Base-by-base conservation (phyloP, 2,329 filamentous ascomycete species). In the Colletotrichum nymphaeae region DNA sequence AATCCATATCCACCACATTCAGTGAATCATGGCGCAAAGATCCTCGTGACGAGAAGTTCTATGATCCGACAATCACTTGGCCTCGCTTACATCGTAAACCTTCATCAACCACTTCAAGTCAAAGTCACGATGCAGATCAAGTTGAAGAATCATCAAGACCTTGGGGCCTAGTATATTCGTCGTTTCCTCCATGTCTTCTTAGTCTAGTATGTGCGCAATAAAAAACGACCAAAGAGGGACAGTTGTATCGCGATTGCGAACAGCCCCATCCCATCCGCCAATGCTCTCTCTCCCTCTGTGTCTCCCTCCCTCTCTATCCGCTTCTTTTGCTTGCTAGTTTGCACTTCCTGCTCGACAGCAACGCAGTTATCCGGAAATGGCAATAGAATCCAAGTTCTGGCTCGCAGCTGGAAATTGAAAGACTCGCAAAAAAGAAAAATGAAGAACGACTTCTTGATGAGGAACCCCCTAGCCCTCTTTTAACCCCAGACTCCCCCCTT, bases 311-410 rank as follows among this genome's bases (percentile, higher is more conserved):
- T 42, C 67, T 64, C 66, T 58, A 57, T 52, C 53, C 63, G 32
- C 56, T 57, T 63, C 16, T 26, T 49, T 57, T 69, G 55, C 67
- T 73, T 60, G 66, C 60, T 59, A 28, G 16, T 60, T 70, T 32
- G 69, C 70, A 73, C 30, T 70, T 56, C 55, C 70, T 64, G 59
- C 67, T 65, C 70, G 32, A 70, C 60, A 60, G 64, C 70, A 46
- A 73, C 64, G 70, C 67, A 60, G 69, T 73, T 70, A 73, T 73
- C 70, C 70, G 70, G 55, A 73, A 73, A 70, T 65, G 70, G 67
- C 42, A 60, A 55, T 5, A 14, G 58, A 49, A 73, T 73, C 70
- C 70, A 73, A 73, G 59, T 70, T 69, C 70, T 49, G 64, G 32
- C 60, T 70, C 60, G 60, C 66, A 69, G 46, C 59, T 65, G 32